Evolutionary conservation across 2,329 filamentous ascomycete genomes (phyloP).

Genomic region (Clonostachys chloroleuca): DNA sequence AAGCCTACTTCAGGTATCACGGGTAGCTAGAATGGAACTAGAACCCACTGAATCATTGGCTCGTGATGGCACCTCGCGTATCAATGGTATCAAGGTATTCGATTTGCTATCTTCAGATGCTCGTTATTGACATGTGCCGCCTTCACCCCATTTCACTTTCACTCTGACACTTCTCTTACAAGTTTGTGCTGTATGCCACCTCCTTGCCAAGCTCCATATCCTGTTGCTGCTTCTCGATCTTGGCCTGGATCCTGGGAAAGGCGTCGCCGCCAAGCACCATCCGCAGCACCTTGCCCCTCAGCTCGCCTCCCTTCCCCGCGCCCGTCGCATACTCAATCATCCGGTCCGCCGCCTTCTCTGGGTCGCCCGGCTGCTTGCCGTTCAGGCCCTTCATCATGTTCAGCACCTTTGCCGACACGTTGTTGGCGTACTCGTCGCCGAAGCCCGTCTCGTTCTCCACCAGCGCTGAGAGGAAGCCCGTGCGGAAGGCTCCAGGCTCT

Average conservation of each 20-base stretch:
- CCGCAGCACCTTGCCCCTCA: slow-evolving; percentile 21
- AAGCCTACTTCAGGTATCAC: too few relatives aligned
- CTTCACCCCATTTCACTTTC: too few relatives aligned
- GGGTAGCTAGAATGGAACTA: too few relatives aligned
- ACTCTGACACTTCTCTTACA: neutral
- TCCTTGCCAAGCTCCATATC: slow-evolving; percentile 3
- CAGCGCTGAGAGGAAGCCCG: slow-evolving; percentile 31
- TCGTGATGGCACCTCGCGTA: too few relatives aligned
- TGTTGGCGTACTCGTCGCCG: slow-evolving; percentile 16
- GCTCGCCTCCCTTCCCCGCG: slow-evolving; percentile 14
- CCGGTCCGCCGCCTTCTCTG: slow-evolving; percentile 24
- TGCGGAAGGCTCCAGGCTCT: slow-evolving; percentile 45
- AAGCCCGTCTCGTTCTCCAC: slow-evolving; percentile 10
- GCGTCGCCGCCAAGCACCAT: slow-evolving; percentile 28
- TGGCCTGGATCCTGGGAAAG: slow-evolving; percentile 14
- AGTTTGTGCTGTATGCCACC: slow-evolving; percentile 2
- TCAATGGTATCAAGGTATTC: too few relatives aligned
- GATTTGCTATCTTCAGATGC: too few relatives aligned
- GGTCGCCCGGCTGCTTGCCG: slow-evolving; percentile 31
- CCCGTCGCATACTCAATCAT: slow-evolving; percentile 29
- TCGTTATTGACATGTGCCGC: too few relatives aligned
- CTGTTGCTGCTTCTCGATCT: slow-evolving; percentile 7
- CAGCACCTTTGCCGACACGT: slow-evolving; percentile 13
- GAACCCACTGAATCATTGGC: too few relatives aligned
- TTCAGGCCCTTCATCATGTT: slow-evolving; percentile 14